Percentiles rank a stretch among this genome's conserved stretches.
These are phyloP conservation scores for Globisporangium heterothallicum DNA, from an alignment of 352 stramenopile species.

Conservation along the genomic window DNA sequence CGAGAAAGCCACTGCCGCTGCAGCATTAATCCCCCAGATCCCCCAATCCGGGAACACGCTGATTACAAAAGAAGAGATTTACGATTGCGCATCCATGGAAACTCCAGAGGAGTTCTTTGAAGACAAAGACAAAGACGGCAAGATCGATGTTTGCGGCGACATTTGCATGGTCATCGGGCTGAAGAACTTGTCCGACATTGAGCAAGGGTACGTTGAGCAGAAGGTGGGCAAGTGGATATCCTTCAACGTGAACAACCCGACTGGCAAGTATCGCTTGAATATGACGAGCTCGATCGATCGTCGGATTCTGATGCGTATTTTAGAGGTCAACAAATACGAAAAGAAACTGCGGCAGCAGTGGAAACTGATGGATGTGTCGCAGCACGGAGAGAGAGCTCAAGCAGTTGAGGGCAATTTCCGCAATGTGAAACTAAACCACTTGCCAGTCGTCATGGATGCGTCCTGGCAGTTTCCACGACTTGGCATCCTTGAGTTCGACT, in stretches of 20 bases:
- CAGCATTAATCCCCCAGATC: constrained; percentile 63
- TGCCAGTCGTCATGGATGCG: constrained; percentile 40
- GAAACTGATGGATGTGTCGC: constrained; percentile 62
- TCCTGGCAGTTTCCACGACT: constrained; percentile 61
- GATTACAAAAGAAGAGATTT: constrained; percentile 27
- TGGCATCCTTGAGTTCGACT: constrained; percentile 71
- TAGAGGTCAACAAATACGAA: constrained; percentile 60
- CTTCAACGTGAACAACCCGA: constrained; percentile 68
- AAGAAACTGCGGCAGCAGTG: constrained; percentile 42
- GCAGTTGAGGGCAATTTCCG: constrained; percentile 43
- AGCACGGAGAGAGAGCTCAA: constrained; percentile 35
- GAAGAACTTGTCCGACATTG: constrained; percentile 51
- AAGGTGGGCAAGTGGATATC: constrained; percentile 77
- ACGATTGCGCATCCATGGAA: constrained; percentile 57
- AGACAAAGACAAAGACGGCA: constrained; percentile 74
- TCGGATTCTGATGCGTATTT: constrained; percentile 64
- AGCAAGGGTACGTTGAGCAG: constrained; percentile 64
- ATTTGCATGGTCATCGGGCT: constrained; percentile 75
- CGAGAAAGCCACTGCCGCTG: constrained; percentile 60
- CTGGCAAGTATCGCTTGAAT: constrained; percentile 58
- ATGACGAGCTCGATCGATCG: constrained; percentile 67
- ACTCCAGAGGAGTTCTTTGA: constrained; percentile 63
- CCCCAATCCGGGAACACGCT: constrained; percentile 13
- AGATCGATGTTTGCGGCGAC: constrained; percentile 76
- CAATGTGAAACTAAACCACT: constrained; percentile 57